Evolutionary conservation across 2,329 filamentous ascomycete genomes (phyloP).

Genomic region (Falciphora oryzae): DNA sequence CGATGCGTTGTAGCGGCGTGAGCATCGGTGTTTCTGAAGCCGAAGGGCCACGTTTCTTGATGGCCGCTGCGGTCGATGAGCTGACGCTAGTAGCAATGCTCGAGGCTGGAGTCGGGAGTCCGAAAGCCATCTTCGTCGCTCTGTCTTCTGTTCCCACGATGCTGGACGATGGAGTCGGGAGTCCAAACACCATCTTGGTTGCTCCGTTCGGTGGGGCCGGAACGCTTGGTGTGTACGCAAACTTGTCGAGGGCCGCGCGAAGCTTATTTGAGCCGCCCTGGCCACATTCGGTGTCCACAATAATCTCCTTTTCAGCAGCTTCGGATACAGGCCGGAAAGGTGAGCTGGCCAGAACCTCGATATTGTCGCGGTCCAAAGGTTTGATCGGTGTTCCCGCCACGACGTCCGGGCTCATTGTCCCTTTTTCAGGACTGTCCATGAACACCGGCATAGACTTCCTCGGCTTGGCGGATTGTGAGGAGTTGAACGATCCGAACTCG

Average conservation of each 20-base stretch:
- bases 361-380: neutral
- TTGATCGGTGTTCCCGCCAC: neutral
- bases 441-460: constrained; percentile 41
- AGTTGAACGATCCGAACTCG: constrained; percentile 34
- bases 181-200: constrained; percentile 20
- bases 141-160: neutral
- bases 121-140: constrained; percentile 19
- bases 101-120: constrained; percentile 27
- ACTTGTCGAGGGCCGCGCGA: constrained; percentile 15
- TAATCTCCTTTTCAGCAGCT: neutral
- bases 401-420: constrained; percentile 1
- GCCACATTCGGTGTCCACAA: neutral
- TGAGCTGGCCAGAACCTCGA: constrained; percentile 10
- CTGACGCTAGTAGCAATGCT: constrained; percentile 15
- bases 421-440: constrained; percentile 26
- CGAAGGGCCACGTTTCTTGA: constrained; percentile 11
- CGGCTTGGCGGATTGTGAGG: constrained; percentile 29
- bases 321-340: neutral
- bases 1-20: constrained; percentile 50
- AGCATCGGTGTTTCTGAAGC: constrained; percentile 18
- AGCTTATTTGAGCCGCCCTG: neutral
- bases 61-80: neutral
- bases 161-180: constrained; percentile 20
- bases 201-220: neutral
- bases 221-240: constrained; percentile 14